phyloP scores from a whole-genome alignment of 2,329 filamentous ascomycete species.

The Truncatella angustata region DNA sequence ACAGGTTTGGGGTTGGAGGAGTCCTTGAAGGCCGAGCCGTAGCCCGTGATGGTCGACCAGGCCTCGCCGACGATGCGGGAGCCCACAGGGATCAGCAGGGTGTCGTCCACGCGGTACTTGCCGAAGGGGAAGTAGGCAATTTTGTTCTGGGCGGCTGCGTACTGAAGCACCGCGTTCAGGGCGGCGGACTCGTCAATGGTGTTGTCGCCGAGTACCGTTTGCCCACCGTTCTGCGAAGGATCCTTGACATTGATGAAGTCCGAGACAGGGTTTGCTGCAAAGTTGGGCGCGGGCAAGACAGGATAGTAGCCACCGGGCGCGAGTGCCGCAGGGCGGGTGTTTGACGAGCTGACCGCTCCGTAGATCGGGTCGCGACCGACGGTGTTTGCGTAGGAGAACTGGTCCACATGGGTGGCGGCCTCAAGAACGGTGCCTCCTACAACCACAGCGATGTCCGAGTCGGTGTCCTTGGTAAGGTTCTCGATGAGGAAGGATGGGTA shows the following conservation, averaged over 20 bases:
- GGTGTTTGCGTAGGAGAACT: conserved; percentile 41
- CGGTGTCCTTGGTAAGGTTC: conserved; percentile 40
- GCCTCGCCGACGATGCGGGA: conserved; percentile 53
- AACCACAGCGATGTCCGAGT: conserved; percentile 32
- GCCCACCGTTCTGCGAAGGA: conserved; percentile 33
- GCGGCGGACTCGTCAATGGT: conserved; percentile 34
- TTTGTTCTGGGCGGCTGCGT: conserved; percentile 35
- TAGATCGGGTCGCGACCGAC: conserved; percentile 38
- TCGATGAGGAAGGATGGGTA: conserved; percentile 42
- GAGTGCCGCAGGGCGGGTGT: conserved; percentile 31
- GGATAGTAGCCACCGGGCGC: conserved; percentile 36
- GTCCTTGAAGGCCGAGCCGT: conserved; percentile 49
- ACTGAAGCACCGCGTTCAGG: conserved; percentile 36
- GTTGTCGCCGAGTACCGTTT: conserved; percentile 35
- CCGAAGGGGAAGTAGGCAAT: conserved; percentile 57
- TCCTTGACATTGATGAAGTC: conserved; percentile 43
- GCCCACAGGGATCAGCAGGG: conserved; percentile 46
- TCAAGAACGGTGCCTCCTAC: conserved; percentile 30
- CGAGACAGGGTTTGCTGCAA: conserved; percentile 29
- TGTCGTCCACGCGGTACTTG: conserved; percentile 51
- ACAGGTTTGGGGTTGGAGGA: conserved; percentile 53
- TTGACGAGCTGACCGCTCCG: conserved; percentile 28
- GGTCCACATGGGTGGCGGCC: conserved; percentile 31
- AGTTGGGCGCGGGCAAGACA: conserved; percentile 37
- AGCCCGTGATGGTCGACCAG: conserved; percentile 51